A percentile compares a stretch with the other conserved stretches of the same genome.
Evolutionary conservation across 2,329 filamentous ascomycete genomes (phyloP).

Genomic region (Alternaria sp.): DNA sequence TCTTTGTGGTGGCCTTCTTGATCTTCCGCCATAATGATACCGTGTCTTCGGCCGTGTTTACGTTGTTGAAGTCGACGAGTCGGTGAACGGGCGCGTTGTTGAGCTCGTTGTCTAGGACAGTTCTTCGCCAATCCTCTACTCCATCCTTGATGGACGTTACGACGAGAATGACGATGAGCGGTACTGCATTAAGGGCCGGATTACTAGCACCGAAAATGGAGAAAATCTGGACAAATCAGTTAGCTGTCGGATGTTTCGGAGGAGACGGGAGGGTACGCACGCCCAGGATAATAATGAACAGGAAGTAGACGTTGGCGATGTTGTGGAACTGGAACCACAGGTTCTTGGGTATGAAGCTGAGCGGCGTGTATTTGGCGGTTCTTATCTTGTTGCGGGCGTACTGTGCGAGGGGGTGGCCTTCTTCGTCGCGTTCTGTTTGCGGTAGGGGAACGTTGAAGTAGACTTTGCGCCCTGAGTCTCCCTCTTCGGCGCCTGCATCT

Average conservation of each 20-base stretch:
- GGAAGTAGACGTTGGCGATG: conserved; percentile 97
- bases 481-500: conserved; percentile 51
- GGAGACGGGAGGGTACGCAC: conserved; percentile 66
- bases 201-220: conserved; percentile 93
- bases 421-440: conserved; percentile 75
- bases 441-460: conserved; percentile 91
- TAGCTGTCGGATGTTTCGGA: conserved; percentile 21
- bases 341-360: conserved; percentile 97
- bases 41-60: conserved; percentile 88
- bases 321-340: conserved; percentile 98
- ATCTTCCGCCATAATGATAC: conserved; percentile 84
- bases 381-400: conserved; percentile 96
- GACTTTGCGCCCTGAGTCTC: conserved; percentile 62
- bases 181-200: conserved; percentile 87
- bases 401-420: conserved; percentile 73
- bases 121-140: conserved; percentile 93
- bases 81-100: conserved; percentile 97
- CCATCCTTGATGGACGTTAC: conserved; percentile 94
- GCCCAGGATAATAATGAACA: conserved; percentile 92
- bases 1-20: conserved; percentile 84
- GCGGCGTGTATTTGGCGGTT: conserved; percentile 94
- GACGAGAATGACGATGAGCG: conserved; percentile 88
- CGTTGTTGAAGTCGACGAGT: conserved; percentile 86
- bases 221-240: conserved; percentile 73
- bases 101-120: conserved; percentile 87